Evolutionary conservation across 116 monocot genomes (phyloP).

Genomic region (Posidonia oceanica): DNA sequence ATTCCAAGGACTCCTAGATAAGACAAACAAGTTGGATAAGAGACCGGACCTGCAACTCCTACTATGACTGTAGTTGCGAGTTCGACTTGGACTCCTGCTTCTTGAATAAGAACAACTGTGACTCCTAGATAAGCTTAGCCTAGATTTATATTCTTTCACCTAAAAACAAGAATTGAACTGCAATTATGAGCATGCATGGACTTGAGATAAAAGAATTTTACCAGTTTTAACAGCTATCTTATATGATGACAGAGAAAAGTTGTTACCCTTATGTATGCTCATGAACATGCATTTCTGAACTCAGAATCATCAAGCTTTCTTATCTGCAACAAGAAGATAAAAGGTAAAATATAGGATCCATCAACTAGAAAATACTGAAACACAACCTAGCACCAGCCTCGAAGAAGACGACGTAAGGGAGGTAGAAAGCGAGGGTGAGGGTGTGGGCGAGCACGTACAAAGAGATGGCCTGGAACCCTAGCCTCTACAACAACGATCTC

Average conservation of each 20-base stretch:
- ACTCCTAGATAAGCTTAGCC: conserved; percentile 41
- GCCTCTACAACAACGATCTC: no score
- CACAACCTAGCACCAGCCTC: neutral
- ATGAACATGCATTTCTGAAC: conserved; percentile 88
- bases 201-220: no score
- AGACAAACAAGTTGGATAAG: neutral
- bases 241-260: neutral
- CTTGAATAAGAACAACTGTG: conserved; percentile 40
- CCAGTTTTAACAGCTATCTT: no score
- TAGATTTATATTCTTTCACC: conserved; percentile 60
- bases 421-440: no score
- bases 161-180: conserved; percentile 2
- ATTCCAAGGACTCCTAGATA: neutral
- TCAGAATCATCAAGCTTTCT: conserved; percentile 93
- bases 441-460: no score
- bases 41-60: conserved; percentile 45
- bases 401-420: no score
- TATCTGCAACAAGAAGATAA: conserved; percentile 33
- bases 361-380: neutral
- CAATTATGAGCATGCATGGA: no score
- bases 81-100: conserved; percentile 31
- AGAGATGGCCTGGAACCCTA: no score
- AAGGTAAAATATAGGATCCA: neutral
- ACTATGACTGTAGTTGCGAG: conserved; percentile 34
- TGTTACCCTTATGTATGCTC: conserved; percentile 72